Evolutionary conservation across 495 filamentous ascomycete genomes (phyloP).

Genomic region (Apodospora peruviana): DNA sequence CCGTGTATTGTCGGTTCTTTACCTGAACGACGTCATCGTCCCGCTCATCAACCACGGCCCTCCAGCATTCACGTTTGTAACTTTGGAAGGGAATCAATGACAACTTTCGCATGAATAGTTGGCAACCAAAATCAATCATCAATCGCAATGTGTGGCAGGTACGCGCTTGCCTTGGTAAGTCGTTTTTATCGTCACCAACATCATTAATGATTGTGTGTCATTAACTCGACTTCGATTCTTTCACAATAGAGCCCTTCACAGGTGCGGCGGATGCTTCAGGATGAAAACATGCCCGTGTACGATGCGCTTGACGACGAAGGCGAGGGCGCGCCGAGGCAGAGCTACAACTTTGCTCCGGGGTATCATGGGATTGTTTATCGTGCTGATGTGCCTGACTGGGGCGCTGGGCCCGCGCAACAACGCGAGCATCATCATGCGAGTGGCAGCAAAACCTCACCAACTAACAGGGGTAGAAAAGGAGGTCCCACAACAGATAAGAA

Average conservation of each 20-base stretch:
- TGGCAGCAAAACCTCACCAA: slow-evolving; percentile 6
- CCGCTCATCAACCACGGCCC: too few relatives aligned
- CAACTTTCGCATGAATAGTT: too few relatives aligned
- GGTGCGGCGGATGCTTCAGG: slow-evolving; percentile 63
- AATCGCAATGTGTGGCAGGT: slow-evolving; percentile 91
- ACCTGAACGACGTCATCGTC: too few relatives aligned
- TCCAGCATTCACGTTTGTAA: too few relatives aligned
- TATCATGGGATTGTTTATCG: slow-evolving; percentile 83
- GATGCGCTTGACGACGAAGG: slow-evolving; percentile 66
- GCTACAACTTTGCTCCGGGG: slow-evolving; percentile 90
- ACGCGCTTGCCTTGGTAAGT: slow-evolving; percentile 72
- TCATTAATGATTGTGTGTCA: too few relatives aligned
- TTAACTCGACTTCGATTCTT: too few relatives aligned
- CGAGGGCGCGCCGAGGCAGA: slow-evolving; percentile 57
- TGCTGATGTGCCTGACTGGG: slow-evolving; percentile 58
- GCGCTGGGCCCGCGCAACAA: slow-evolving; percentile 33
- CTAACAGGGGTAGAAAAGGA: slow-evolving; percentile 10
- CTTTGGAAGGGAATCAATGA: too few relatives aligned
- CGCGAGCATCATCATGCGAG: not conserved
- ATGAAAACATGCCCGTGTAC: slow-evolving; percentile 70
- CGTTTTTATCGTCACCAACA: not conserved
- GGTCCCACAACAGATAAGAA: slow-evolving; percentile 3
- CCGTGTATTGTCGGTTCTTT: too few relatives aligned
- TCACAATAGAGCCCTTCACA: slow-evolving; percentile 59
- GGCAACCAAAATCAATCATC: too few relatives aligned